Evolutionary conservation across 257 asterid species (phyloP).

Genomic region (Solanum ossicruentum): DNA sequence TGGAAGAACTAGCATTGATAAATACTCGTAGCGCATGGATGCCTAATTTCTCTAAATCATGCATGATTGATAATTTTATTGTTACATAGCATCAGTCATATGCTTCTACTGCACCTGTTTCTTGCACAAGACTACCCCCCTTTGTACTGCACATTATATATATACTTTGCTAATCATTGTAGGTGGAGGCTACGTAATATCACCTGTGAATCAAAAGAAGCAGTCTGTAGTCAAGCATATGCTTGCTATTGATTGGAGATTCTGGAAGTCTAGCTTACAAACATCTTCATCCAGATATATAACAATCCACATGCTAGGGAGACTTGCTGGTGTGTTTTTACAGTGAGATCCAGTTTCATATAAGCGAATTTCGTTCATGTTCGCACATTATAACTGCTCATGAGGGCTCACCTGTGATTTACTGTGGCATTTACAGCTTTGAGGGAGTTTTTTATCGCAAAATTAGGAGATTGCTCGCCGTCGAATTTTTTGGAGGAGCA

Average conservation of each 20-base stretch:
- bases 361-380: not conserved
- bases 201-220: constrained; percentile 73
- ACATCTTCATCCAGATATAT: constrained; percentile 64
- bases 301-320: constrained; percentile 65
- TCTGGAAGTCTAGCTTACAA: constrained; percentile 65
- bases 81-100: not conserved
- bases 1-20: not conserved
- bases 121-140: not conserved
- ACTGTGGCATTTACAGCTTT: constrained; percentile 42
- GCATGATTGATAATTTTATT: not conserved
- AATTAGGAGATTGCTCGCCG: constrained; percentile 37
- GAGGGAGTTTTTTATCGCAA: constrained; percentile 80
- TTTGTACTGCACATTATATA: not conserved
- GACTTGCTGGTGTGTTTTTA: constrained; percentile 54
- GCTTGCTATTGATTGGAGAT: constrained; percentile 97
- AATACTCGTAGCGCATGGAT: not conserved
- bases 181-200: constrained; percentile 96
- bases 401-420: not conserved
- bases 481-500: constrained; percentile 66
- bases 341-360: not conserved
- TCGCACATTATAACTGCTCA: not conserved
- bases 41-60: not conserved
- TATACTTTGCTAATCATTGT: not conserved
- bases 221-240: constrained; percentile 79
- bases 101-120: not conserved